phyloP scores from a whole-genome alignment of 139 green algal genomes.

The Tetradesmus obliquus region DNA sequence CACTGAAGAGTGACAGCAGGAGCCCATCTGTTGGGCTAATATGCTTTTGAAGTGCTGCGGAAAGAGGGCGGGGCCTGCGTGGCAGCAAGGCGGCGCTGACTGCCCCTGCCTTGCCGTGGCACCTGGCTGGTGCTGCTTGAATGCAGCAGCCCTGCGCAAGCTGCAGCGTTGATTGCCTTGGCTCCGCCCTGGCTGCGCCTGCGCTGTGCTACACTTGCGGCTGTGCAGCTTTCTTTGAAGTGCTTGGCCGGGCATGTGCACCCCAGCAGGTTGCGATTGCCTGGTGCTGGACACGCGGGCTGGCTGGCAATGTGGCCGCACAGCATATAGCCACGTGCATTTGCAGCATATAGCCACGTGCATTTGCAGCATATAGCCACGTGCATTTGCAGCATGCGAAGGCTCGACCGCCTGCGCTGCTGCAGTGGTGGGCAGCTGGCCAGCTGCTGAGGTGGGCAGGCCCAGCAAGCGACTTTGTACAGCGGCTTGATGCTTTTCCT shows the following conservation, averaged over 20 bases:
- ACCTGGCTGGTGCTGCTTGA: not conserved
- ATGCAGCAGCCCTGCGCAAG: too few species aligned
- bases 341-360: not conserved
- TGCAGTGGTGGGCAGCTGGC: not conserved
- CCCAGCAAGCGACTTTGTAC: not conserved
- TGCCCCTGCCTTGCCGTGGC: not conserved
- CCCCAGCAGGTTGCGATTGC: not conserved
- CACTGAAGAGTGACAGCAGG: not conserved
- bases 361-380: too few species aligned
- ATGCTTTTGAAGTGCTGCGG: not conserved
- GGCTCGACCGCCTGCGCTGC: too few species aligned
- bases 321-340: too few species aligned
- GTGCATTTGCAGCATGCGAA: not conserved
- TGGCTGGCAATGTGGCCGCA: not conserved
- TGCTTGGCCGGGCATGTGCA: not conserved
- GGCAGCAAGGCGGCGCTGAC: too few species aligned
- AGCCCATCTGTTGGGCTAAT: not conserved
- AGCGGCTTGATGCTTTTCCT: not conserved
- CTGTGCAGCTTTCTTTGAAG: too few species aligned
- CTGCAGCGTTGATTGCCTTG: too few species aligned
- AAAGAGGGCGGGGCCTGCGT: not conserved
- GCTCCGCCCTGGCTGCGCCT: too few species aligned
- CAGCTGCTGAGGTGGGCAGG: not conserved
- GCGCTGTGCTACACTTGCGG: too few species aligned
- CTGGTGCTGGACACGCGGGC: not conserved